Base-by-base conservation (phyloP, 306 rosid species). In the Quercus wislizeni region DNA sequence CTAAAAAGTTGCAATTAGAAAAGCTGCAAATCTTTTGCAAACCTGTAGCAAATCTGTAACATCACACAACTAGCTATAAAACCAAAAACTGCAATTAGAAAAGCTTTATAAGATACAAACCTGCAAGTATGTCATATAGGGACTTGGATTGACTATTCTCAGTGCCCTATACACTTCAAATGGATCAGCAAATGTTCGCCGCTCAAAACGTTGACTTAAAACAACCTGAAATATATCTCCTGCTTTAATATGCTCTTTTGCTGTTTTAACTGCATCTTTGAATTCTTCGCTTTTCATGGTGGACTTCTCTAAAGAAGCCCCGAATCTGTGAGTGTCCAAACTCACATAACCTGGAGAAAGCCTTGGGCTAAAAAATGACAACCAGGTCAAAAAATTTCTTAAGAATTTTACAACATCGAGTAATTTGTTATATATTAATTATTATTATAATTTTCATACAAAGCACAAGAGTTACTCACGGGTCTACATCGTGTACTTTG, bases 81-180 rank as follows among this genome's bases (percentile, higher is more conserved):
- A 33, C 28, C 10, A 17, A 49, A 59, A 19, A 12, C 55, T 75
- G 51, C 12, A 56, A 25, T 41, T 61, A 33, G 12, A 79, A 46
- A 30, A 64, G 23, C 17, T 51, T 31, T 3, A 17, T 68, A 17
- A 19, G 73, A 74, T 69, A 64, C 68, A 68, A 83, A 92, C 98
- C 86, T 93, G 98, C 85, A 91, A 84, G 86, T 93, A 93, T 64
- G 90, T 83, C 92, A 89, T 81, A 84, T 91, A 86, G n/a, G 98
- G 98, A 85, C 97, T 93, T n/a, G 98, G 98, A 81, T 93, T 93
- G 64, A 93, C 97, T 59, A 91, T 74, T 87, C 98, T 85, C 85
- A 93, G 25, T 21, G 98, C 95, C 87, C 97, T 86, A 54, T 89
- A 93, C 55, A 93, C 80, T 85, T 91, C 98, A 73, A 89, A 93